Evolutionary conservation across 352 stramenopile genomes (phyloP).

Genomic region (Phytophthora aleatoria): DNA sequence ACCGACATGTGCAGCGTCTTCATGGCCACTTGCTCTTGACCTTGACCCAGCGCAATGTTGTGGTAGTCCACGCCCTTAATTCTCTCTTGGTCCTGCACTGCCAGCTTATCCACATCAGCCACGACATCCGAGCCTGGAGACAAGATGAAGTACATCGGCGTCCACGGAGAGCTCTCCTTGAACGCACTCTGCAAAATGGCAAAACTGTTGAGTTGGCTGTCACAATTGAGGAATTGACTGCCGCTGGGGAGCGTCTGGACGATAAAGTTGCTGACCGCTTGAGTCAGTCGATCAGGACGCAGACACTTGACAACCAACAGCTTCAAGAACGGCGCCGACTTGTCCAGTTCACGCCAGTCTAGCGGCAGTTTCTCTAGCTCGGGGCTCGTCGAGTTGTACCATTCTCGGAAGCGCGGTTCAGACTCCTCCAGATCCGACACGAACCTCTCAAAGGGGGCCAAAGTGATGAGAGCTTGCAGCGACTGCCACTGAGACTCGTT

Average conservation of each 20-base stretch:
- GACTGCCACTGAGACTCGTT: conserved; percentile 86
- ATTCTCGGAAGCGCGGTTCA: conserved; percentile 91
- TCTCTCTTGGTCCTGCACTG: conserved; percentile 89
- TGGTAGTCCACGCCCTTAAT: conserved; percentile 96
- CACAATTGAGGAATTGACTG: conserved; percentile 79
- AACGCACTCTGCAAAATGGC: conserved; percentile 95
- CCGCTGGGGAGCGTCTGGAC: conserved; percentile 72
- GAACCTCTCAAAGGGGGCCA: conserved; percentile 89
- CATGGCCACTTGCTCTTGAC: conserved; percentile 93
- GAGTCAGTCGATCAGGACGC: conserved; percentile 93
- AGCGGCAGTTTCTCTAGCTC: conserved; percentile 91
- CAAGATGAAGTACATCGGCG: conserved; percentile 98
- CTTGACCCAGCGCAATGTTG: conserved; percentile 95
- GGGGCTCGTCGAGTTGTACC: conserved; percentile 87
- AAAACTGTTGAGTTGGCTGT: conserved; percentile 94
- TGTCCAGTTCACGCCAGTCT: conserved; percentile 93
- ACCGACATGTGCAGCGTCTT: conserved; percentile 82
- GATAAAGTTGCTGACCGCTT: conserved; percentile 95
- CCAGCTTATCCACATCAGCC: conserved; percentile 94
- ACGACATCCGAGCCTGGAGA: conserved; percentile 97
- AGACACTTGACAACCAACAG: conserved; percentile 95
- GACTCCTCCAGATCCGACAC: conserved; percentile 89
- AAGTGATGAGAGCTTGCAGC: conserved; percentile 70
- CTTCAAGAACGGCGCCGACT: conserved; percentile 90
- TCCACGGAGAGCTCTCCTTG: conserved; percentile 92